These are phyloP conservation scores for Mercurialis annua DNA, from an alignment of 345 rosid species.

Conservation along the genomic window DNA sequence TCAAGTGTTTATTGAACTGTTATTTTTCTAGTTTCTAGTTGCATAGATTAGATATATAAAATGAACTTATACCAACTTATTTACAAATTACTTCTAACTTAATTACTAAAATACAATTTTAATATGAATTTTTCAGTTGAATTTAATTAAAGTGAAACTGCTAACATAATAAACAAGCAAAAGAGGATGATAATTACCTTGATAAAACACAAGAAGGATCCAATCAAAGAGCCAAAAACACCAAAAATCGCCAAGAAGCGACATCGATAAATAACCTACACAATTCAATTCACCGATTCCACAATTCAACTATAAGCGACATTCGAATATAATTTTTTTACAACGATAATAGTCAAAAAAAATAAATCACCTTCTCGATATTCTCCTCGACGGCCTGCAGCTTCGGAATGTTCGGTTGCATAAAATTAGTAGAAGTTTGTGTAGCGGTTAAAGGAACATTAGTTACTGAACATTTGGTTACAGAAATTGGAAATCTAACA, in stretches of 20 bases:
- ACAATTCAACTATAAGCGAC: no score
- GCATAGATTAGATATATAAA: no score
- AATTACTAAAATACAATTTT: no score
- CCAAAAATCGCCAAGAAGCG: slow-evolving; percentile 50
- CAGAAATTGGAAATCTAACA: background rate
- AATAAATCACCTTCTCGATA: slow-evolving; percentile 55
- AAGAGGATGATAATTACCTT: slow-evolving; percentile 41
- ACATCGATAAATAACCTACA: slow-evolving; percentile 60
- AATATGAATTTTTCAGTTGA: background rate
- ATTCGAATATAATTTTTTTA: no score
- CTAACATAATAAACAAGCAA: background rate
- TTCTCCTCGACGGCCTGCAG: slow-evolving; percentile 47
- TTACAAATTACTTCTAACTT: background rate
- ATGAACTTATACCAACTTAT: no score
- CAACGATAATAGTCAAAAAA: background rate
- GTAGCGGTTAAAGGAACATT: slow-evolving; percentile 6
- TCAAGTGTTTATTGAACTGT: no score
- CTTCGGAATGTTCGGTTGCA: slow-evolving; percentile 20
- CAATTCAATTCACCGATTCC: background rate
- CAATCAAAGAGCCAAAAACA: slow-evolving; percentile 68
- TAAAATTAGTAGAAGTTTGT: slow-evolving; percentile 10
- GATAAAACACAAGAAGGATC: slow-evolving; percentile 73
- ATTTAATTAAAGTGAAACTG: background rate
- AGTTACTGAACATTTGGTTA: slow-evolving; percentile 16
- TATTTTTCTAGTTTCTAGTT: no score